phyloP scores from a whole-genome alignment of 106 monocot species.

The Agapanthus africanus region DNA sequence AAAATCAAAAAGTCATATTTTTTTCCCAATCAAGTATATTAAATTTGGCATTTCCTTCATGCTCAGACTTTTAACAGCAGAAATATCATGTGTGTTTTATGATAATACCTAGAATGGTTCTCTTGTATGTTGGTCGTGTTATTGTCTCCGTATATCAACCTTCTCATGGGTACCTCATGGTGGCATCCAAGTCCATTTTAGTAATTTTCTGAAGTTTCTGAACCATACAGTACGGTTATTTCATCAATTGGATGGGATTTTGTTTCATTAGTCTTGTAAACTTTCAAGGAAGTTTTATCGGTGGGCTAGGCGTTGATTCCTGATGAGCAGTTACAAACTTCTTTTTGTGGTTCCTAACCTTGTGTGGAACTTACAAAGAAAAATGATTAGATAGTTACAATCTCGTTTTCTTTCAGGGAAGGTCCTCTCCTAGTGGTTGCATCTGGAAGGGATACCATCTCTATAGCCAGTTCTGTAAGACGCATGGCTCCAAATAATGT shows the following conservation, averaged over 20 bases:
- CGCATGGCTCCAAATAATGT: constrained; percentile 66
- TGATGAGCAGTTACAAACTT: background rate
- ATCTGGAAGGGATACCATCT: constrained; percentile 86
- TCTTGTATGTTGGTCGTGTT: too few relatives aligned
- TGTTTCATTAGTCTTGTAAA: background rate
- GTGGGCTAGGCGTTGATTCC: background rate
- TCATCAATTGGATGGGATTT: background rate
- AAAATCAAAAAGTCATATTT: too few relatives aligned
- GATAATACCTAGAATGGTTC: too few relatives aligned
- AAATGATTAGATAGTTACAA: background rate
- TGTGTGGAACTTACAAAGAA: background rate
- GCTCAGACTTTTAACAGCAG: too few relatives aligned
- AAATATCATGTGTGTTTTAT: too few relatives aligned
- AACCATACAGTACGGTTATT: background rate
- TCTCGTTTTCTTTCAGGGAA: constrained; percentile 65
- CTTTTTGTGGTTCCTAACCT: background rate
- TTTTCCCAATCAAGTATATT: too few relatives aligned
- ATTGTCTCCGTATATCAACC: background rate
- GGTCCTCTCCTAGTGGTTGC: constrained; percentile 91
- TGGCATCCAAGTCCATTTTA: too few relatives aligned
- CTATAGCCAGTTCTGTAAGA: constrained; percentile 63
- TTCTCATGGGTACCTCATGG: too few relatives aligned
- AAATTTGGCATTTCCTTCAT: too few relatives aligned
- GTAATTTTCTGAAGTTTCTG: background rate
- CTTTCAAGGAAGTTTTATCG: background rate